phyloP scores from a whole-genome alignment of 371 early-diverging fungal genomes.

The Syncephalastrum sp. region DNA sequence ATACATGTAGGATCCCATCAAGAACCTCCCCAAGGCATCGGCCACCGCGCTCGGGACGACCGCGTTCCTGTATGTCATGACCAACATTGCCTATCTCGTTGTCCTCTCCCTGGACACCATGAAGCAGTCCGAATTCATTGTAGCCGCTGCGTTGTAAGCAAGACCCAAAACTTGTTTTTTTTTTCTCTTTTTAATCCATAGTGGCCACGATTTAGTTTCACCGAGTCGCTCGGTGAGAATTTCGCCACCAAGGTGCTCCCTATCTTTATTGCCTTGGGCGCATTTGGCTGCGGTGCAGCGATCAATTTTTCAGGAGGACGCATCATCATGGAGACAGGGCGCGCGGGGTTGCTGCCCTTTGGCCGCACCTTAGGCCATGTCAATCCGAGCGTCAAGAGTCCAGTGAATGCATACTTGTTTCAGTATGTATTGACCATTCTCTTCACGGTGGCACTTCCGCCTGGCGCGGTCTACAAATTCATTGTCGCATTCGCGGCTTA shows the following conservation, averaged over 20 bases:
- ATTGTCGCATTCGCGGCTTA: conserved; percentile 38
- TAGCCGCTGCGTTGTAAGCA: conserved; percentile 44
- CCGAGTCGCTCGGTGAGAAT: conserved; percentile 32
- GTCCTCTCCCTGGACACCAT: conserved; percentile 33
- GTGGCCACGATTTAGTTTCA: conserved; percentile 17
- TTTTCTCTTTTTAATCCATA: too few species aligned
- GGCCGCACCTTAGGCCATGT: conserved; percentile 38
- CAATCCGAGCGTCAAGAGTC: conserved; percentile 27
- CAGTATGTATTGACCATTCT: conserved; percentile 34
- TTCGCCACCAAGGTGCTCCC: conserved; percentile 38
- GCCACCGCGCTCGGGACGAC: conserved; percentile 28
- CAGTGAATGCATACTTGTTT: conserved; percentile 38
- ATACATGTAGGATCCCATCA: conserved; percentile 33
- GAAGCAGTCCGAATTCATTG: conserved; percentile 37
- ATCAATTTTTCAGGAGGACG: conserved; percentile 32
- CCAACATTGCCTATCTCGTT: conserved; percentile 40
- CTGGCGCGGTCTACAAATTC: conserved; percentile 43
- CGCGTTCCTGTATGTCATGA: conserved; percentile 30
- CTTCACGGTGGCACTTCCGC: conserved; percentile 39
- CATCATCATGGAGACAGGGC: conserved; percentile 39
- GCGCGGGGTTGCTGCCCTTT: conserved; percentile 43
- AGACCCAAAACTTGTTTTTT: too few species aligned
- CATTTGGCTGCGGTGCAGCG: conserved; percentile 39
- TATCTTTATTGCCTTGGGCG: conserved; percentile 32
- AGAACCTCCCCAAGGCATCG: conserved; percentile 35